Conservation (phyloP, 257 asterid genomes). For the Solanum sejunctum region DNA sequence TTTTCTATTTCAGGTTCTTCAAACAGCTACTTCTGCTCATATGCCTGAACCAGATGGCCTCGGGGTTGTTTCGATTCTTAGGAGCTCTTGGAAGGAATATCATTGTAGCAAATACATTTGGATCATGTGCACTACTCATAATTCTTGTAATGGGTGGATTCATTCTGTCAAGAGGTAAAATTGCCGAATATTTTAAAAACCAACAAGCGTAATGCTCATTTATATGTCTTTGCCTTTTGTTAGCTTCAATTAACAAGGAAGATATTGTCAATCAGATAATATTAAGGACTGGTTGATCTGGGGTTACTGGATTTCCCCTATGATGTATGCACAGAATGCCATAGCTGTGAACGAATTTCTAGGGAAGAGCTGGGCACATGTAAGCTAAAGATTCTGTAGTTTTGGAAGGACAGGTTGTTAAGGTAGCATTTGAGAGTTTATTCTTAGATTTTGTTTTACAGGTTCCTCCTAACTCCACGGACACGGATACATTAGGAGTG, state of each 20-base stretch:
- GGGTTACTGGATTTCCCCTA: constrained; percentile 73
- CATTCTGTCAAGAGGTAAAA: constrained; percentile 54
- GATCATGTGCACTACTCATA: constrained; percentile 4
- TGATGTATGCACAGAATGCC: constrained; percentile 79
- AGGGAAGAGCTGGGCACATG: constrained; percentile 75
- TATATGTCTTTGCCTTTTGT: neutral
- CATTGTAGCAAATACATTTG: constrained; percentile 6
- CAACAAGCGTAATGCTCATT: neutral
- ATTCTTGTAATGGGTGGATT: constrained; percentile 14
- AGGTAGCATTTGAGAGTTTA: neutral
- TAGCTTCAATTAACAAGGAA: neutral
- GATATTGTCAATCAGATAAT: constrained; percentile 17
- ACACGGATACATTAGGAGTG: constrained; percentile 48
- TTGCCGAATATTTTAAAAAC: neutral
- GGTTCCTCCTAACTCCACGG: constrained; percentile 36
- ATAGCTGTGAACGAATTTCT: constrained; percentile 68
- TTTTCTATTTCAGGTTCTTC: constrained; percentile 3
- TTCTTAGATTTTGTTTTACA: constrained; percentile 2
- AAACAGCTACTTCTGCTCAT: constrained; percentile 1
- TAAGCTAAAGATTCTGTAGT: constrained; percentile 15
- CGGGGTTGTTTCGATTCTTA: constrained; percentile 1
- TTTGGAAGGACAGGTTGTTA: neutral
- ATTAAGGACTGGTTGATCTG: constrained; percentile 62
- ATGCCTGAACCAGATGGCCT: constrained; percentile 1
- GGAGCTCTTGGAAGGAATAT: constrained; percentile 10